Conservation (phyloP, 305 asterid species). For the Fraxinus ornus region DNA sequence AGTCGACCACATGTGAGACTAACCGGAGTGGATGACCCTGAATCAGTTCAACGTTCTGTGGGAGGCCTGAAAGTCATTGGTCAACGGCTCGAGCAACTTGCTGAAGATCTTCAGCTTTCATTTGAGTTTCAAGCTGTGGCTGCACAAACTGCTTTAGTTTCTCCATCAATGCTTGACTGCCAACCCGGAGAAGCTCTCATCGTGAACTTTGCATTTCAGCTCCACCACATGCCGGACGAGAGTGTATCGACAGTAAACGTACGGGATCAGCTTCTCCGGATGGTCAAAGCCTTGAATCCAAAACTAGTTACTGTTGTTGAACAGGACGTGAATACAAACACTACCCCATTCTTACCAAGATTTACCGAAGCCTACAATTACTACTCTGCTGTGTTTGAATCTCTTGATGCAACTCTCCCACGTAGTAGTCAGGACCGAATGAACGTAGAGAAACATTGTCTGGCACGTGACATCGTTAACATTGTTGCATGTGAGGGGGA, state of each 20-base stretch:
- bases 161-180: conserved; percentile 51
- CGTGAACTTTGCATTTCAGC: conserved; percentile 93
- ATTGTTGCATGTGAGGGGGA: conserved; percentile 89
- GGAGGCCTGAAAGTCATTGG: conserved; percentile 76
- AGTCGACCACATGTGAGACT: conserved; percentile 55
- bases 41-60: conserved; percentile 70
- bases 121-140: conserved; percentile 70
- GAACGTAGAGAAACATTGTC: conserved; percentile 88
- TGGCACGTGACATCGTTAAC: conserved; percentile 87
- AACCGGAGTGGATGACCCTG: conserved; percentile 95
- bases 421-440: conserved; percentile 77
- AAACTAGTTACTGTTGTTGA: conserved; percentile 84
- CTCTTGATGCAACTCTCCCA: conserved; percentile 77
- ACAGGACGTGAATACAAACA: conserved; percentile 86
- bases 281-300: conserved; percentile 78
- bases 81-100: conserved; percentile 63
- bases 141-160: conserved; percentile 59
- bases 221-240: conserved; percentile 96
- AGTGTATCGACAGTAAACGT: conserved; percentile 75
- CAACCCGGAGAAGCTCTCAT: conserved; percentile 66
- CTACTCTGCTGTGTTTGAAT: conserved; percentile 75
- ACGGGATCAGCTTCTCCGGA: conserved; percentile 84
- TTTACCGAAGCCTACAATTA: conserved; percentile 74
- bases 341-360: conserved; percentile 78
- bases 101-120: conserved; percentile 53